These are phyloP conservation scores for Gypsophila paniculata DNA, from an alignment of 179 eudicot species.

Conservation along the genomic window DNA sequence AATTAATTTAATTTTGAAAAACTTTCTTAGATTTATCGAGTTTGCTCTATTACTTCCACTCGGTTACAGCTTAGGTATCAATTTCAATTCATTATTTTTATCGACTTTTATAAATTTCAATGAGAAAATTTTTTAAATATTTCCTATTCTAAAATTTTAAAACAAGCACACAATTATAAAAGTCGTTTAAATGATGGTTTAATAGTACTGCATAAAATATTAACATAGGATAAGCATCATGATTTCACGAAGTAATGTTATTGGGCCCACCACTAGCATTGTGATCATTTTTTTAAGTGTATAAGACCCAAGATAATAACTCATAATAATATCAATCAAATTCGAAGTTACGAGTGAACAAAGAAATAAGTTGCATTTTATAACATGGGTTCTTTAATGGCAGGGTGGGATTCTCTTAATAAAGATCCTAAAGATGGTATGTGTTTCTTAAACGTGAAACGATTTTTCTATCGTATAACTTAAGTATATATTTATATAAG, in stretches of 20 bases:
- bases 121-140: too few relatives aligned
- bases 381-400: conserved; percentile 78
- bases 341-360: not conserved
- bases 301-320: not conserved
- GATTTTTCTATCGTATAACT: too few relatives aligned
- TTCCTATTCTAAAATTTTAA: too few relatives aligned
- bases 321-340: not conserved
- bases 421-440: conserved; percentile 50
- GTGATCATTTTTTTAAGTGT: conserved; percentile 7
- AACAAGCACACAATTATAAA: too few relatives aligned
- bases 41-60: too few relatives aligned
- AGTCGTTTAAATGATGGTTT: too few relatives aligned
- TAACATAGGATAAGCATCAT: conserved; percentile 6
- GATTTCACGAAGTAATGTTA: not conserved
- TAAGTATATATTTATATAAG: too few relatives aligned
- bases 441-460: not conserved
- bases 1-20: too few relatives aligned
- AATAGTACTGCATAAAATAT: not conserved
- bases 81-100: too few relatives aligned
- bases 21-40: too few relatives aligned
- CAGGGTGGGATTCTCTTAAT: conserved; percentile 72
- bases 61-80: too few relatives aligned
- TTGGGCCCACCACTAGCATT: conserved; percentile 13
- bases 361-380: not conserved
- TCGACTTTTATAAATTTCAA: too few relatives aligned